Percentiles rank a stretch among this genome's conserved stretches.
Conservation (phyloP, 176 grass and related monocot species). For the Saccharum officinarum region DNA sequence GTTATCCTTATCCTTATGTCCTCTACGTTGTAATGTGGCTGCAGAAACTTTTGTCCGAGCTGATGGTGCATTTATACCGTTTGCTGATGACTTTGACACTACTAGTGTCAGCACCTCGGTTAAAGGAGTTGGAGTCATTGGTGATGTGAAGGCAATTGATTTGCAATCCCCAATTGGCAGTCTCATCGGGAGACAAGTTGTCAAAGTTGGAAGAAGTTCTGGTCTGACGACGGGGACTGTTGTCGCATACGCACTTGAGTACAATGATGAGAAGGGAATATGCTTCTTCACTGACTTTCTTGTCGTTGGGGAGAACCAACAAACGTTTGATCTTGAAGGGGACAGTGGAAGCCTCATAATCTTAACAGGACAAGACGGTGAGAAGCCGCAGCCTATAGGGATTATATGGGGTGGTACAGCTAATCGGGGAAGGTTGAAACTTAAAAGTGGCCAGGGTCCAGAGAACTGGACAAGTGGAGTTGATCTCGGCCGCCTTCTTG, state of each 20-base stretch:
- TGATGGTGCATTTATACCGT: constrained; percentile 93
- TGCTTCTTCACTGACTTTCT: constrained; percentile 99
- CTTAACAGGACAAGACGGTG: constrained; percentile 66
- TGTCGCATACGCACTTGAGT: constrained; percentile 92
- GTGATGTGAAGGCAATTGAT: constrained; percentile 84
- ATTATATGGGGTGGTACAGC: constrained; percentile 99
- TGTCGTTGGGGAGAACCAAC: constrained; percentile 95
- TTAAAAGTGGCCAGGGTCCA: constrained; percentile 83
- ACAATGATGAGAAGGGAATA: constrained; percentile 97
- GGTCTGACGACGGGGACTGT: constrained; percentile 86
- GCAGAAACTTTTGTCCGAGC: constrained; percentile 93
- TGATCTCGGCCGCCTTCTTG: constrained; percentile 89
- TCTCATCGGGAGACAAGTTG: constrained; percentile 83
- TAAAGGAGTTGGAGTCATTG: constrained; percentile 83
- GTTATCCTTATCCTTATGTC: constrained; percentile 11
- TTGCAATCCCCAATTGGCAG: constrained; percentile 79
- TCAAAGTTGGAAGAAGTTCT: constrained; percentile 97
- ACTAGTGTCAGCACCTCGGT: constrained; percentile 68
- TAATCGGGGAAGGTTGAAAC: constrained; percentile 91
- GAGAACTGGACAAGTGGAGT: constrained; percentile 99
- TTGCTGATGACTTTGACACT: constrained; percentile 74
- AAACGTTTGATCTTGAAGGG: constrained; percentile 99
- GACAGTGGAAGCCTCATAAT: constrained; percentile 97
- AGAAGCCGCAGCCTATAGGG: constrained; percentile 88
- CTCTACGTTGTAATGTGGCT: constrained; percentile 43